A percentile compares a stretch with the other conserved stretches of the same genome.
These are phyloP conservation scores for Aspergillus ruber DNA, from an alignment of 2,329 filamentous ascomycete species.

Conservation along the genomic window DNA sequence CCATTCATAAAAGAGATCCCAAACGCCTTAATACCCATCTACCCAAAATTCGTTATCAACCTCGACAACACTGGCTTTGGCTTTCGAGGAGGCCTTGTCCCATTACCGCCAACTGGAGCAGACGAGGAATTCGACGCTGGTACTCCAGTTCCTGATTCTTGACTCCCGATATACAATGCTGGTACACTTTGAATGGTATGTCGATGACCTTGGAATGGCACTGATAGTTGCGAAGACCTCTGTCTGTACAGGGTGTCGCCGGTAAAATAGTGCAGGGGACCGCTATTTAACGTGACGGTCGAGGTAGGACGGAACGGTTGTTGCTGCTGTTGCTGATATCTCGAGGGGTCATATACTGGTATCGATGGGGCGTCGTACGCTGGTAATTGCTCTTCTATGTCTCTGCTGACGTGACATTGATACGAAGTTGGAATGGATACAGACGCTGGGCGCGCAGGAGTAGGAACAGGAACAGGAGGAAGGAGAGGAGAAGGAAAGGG, in stretches of 20 bases:
- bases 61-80: constrained; percentile 31
- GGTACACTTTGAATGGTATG: neutral
- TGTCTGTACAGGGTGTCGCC: neutral
- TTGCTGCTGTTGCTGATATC: constrained; percentile 7
- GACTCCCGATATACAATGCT: neutral
- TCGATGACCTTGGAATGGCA: neutral
- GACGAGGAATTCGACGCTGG: neutral
- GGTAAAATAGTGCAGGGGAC: neutral
- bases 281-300: constrained; percentile 1
- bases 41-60: constrained; percentile 29
- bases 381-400: constrained; percentile 17
- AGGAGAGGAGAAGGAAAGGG: neutral
- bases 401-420: constrained; percentile 1
- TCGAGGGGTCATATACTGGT: constrained; percentile 30
- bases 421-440: constrained; percentile 7
- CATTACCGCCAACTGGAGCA: neutral
- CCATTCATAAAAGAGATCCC: neutral
- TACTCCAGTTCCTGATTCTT: neutral
- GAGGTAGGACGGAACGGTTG: constrained; percentile 13
- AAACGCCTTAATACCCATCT: neutral
- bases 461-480: constrained; percentile 1
- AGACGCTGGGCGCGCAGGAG: neutral
- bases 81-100: constrained; percentile 11
- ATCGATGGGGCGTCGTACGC: constrained; percentile 18
- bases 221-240: neutral